These are phyloP conservation scores for Wickerhamiella qilinensis DNA, from an alignment of 805 yeast genomes.

Conservation along the genomic window DNA sequence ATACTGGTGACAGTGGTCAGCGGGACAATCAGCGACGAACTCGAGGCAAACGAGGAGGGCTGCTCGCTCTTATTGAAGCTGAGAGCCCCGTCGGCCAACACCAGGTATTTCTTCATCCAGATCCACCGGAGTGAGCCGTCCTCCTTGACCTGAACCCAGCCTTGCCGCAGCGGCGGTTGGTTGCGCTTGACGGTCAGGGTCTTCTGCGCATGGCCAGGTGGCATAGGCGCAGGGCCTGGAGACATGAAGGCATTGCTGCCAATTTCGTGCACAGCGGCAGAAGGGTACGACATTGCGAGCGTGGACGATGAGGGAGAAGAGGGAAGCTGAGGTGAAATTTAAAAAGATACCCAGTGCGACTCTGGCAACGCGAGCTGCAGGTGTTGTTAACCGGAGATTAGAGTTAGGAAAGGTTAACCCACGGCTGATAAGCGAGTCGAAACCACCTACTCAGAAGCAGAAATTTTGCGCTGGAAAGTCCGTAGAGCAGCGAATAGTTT, in stretches of 20 bases:
- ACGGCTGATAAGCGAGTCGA: too few species aligned
- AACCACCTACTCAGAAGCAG: too few species aligned
- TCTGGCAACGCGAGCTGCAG: too few species aligned
- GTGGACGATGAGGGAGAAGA: too few species aligned
- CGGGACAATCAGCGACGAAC: slow-evolving; percentile 29
- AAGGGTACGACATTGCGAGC: background rate
- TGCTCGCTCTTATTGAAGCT: slow-evolving; percentile 58
- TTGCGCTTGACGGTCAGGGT: slow-evolving; percentile 10
- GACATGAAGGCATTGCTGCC: slow-evolving; percentile 12
- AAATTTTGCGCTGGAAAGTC: too few species aligned
- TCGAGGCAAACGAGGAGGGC: slow-evolving; percentile 7
- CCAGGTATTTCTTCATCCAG: slow-evolving; percentile 82
- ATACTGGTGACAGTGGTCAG: slow-evolving; percentile 45
- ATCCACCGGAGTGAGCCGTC: slow-evolving; percentile 72
- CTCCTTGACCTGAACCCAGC: slow-evolving; percentile 87
- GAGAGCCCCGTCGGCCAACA: slow-evolving; percentile 56
- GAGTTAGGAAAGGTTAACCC: too few species aligned
- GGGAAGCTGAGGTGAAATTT: too few species aligned
- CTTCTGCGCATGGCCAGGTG: slow-evolving; percentile 1
- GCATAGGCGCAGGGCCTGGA: slow-evolving; percentile 16
- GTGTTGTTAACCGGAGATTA: too few species aligned
- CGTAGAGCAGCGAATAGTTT: too few species aligned
- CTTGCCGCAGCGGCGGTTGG: slow-evolving; percentile 27
- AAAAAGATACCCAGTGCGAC: too few species aligned
- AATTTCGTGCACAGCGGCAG: slow-evolving; percentile 9